phyloP scores from a whole-genome alignment of 148 eudicot genomes.

The Dysphania ambrosioides region DNA sequence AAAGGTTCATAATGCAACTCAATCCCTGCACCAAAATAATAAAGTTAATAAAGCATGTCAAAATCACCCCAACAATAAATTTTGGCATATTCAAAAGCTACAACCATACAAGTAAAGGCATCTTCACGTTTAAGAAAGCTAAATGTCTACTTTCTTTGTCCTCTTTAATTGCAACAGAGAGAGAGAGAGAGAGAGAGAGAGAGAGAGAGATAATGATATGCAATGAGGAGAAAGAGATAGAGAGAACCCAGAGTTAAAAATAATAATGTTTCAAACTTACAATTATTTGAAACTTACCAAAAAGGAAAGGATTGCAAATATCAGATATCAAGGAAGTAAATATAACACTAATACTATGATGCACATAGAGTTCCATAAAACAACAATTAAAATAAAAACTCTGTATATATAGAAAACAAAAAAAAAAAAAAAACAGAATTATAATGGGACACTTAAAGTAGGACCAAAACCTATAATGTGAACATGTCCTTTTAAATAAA shows the following conservation, averaged over 20 bases:
- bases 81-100: not conserved
- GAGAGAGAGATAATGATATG: not conserved
- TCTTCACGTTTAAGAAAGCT: not conserved
- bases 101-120: too few species aligned
- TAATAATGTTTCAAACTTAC: not conserved
- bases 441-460: too few species aligned
- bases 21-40: constrained; percentile 17
- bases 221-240: not conserved
- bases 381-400: too few species aligned
- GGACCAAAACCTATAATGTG: not conserved
- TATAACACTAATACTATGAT: not conserved
- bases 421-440: too few species aligned
- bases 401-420: too few species aligned
- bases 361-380: not conserved
- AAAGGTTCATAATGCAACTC: not conserved
- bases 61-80: not conserved
- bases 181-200: not conserved
- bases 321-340: too few species aligned
- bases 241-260: not conserved
- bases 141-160: too few species aligned
- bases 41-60: not conserved
- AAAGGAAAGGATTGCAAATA: not conserved
- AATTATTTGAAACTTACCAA: too few species aligned
- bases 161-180: not conserved
- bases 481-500: not conserved